phyloP scores from a whole-genome alignment of 192 early-diverging fungal genomes.

The Coemansia sp. region DNA sequence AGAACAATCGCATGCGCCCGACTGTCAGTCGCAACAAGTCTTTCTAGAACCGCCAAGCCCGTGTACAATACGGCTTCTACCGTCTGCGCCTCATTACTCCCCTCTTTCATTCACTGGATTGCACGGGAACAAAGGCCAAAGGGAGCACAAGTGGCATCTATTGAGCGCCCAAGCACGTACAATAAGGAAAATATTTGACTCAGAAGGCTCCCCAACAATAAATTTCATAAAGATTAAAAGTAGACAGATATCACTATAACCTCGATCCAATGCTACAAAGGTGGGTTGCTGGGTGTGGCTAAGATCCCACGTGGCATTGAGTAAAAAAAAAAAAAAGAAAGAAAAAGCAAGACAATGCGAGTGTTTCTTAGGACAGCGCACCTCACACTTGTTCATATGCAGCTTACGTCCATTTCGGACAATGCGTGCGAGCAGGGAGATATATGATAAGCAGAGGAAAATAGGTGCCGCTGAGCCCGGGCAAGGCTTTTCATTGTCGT shows the following conservation, averaged over 20 bases:
- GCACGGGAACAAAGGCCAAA: not conserved
- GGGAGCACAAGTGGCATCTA: not conserved
- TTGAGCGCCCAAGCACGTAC: not conserved
- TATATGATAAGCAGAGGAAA: not conserved
- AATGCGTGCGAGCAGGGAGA: not conserved
- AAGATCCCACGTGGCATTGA: not conserved
- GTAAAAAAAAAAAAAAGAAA: not conserved
- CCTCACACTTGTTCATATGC: not conserved
- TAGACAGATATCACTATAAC: not conserved
- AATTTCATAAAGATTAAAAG: not conserved
- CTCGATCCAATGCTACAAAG: not conserved
- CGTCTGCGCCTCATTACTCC: slow-evolving; percentile 3
- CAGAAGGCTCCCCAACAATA: not conserved
- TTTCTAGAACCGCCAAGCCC: slow-evolving; percentile 2
- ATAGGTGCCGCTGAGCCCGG: not conserved
- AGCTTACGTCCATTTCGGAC: not conserved
- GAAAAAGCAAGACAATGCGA: not conserved
- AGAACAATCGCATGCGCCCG: not conserved
- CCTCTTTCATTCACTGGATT: not conserved
- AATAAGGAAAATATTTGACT: not conserved
- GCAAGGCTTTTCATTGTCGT: not conserved
- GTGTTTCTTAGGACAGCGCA: not conserved
- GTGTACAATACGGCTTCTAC: not conserved
- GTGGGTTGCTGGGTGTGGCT: not conserved
- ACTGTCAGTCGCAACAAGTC: not conserved